phyloP scores from a whole-genome alignment of 176 grass and related monocot species.

The Otatea glauca region DNA sequence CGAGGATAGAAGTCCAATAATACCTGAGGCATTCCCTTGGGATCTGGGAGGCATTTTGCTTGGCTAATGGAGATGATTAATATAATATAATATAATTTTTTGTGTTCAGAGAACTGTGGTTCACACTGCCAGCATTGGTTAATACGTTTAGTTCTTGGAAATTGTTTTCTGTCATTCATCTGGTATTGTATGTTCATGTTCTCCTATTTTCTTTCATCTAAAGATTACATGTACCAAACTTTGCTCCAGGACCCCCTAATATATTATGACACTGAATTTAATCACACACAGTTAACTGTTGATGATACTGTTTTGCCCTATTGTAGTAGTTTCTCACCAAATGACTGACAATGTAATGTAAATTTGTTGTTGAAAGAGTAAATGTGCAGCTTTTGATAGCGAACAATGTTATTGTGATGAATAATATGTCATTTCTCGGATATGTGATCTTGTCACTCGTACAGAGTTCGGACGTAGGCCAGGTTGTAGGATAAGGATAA shows the following conservation, averaged over 20 bases:
- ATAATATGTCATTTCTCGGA: not conserved
- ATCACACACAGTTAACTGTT: not conserved
- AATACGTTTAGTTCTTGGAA: constrained; percentile 57
- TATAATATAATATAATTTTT: constrained; percentile 59
- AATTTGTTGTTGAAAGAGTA: not conserved
- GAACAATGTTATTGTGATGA: not conserved
- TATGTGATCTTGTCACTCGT: not conserved
- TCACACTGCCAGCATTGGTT: constrained; percentile 57
- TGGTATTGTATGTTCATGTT: constrained; percentile 51
- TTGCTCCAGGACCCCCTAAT: constrained; percentile 45
- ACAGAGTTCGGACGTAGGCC: not conserved
- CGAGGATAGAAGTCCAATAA: constrained; percentile 52
- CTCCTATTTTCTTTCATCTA: constrained; percentile 37
- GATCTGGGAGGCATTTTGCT: constrained; percentile 52
- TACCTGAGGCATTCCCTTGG: constrained; percentile 48
- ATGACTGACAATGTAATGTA: not conserved
- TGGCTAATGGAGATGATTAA: constrained; percentile 57
- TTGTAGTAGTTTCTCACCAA: not conserved
- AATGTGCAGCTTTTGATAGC: not conserved
- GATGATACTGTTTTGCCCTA: not conserved
- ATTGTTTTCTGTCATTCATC: constrained; percentile 47
- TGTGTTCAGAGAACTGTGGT: constrained; percentile 57
- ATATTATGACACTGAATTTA: constrained; percentile 59
- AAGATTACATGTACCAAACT: constrained; percentile 58
- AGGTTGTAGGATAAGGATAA: no score